Evolutionary conservation across 176 grass and related monocot genomes (phyloP).

Genomic region (Stipa capillata): DNA sequence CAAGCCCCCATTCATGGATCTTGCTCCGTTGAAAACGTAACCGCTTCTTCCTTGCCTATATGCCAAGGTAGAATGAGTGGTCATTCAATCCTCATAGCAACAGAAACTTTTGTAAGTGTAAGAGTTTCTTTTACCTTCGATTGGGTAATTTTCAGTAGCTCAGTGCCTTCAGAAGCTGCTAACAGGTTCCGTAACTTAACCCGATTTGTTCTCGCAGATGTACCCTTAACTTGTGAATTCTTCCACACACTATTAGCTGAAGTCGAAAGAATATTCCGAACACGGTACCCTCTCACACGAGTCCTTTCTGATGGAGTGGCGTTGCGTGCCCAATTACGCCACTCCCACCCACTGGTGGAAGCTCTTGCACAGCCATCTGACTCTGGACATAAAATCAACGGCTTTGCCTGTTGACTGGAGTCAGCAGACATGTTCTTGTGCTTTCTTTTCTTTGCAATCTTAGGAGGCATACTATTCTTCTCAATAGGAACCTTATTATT

Average conservation of each 20-base stretch:
- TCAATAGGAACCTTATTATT: slow-evolving; percentile 20
- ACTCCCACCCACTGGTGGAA: slow-evolving; percentile 84
- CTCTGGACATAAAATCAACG: slow-evolving; percentile 46
- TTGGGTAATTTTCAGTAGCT: slow-evolving; percentile 83
- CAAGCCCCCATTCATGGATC: slow-evolving; percentile 96
- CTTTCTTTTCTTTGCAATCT: slow-evolving; percentile 48
- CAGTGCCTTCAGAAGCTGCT: slow-evolving; percentile 68
- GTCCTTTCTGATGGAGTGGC: slow-evolving; percentile 71
- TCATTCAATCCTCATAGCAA: neutral
- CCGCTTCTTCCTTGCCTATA: slow-evolving; percentile 87
- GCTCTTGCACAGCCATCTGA: slow-evolving; percentile 82
- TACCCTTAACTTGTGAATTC: slow-evolving; percentile 49
- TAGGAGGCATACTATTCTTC: slow-evolving; percentile 7
- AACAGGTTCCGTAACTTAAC: slow-evolving; percentile 79
- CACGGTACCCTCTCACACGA: slow-evolving; percentile 60
- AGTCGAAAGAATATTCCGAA: slow-evolving; percentile 38
- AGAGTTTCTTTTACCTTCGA: slow-evolving; percentile 44
- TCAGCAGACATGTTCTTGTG: slow-evolving; percentile 21
- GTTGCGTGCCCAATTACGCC: slow-evolving; percentile 78
- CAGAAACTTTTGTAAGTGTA: neutral
- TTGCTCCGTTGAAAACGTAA: slow-evolving; percentile 94
- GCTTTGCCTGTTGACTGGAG: slow-evolving; percentile 35
- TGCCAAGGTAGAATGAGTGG: neutral
- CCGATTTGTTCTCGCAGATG: slow-evolving; percentile 89
- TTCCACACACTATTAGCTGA: slow-evolving; percentile 35